Evolutionary conservation across 2,329 filamentous ascomycete genomes (phyloP), one percentile per base, ranked within the genome.

Genomic region (Cytospora leucostoma): DNA sequence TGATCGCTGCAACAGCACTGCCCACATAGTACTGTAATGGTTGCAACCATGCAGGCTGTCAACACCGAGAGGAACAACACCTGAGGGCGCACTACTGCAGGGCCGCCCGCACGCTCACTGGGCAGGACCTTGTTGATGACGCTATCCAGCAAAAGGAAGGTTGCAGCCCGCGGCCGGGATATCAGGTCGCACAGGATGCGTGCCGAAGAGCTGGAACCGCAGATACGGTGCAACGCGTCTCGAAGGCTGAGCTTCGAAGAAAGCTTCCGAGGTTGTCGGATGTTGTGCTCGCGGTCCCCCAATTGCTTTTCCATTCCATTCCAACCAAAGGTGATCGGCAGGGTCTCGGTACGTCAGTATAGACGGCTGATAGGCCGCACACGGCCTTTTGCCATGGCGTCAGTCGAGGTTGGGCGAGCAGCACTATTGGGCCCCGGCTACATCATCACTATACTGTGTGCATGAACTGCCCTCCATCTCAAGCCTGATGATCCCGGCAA

Each of bases 41-140:
- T 59, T 59, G 57, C 57, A n/a, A 52, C 19, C 47, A 38, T 40
- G 40, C 57, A 64, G 58, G 6, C 8, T 21, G 44, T 47, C 44
- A 10, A 44, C 51, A 54, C 13, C n/a, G 44, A 61, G 51, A 54
- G 38, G 27, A 27, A 4, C 44, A 19, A 19, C 51, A 54, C 13
- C 13, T 21, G 55, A 38, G 47, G 51, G n/a, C 32, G 51, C 62
- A 62, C 62, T 64, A 64, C 62, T 64, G 62, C 62, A 64, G 62
- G 62, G 62, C 59, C 62, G 35, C 19, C 8, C n/a, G 38, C 35
- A 50, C 55, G 54, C 52, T 58, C 53, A 58, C 13, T 64, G 59
- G 62, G 19, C 57, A 44, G 15, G 21, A 53, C 21, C 27, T 27
- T 27, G 27, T 37, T 33, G 35, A 11, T 47, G 50, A 47, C n/a